Conservation (phyloP, 352 stramenopile species). For the Thalassiosira hispida region DNA sequence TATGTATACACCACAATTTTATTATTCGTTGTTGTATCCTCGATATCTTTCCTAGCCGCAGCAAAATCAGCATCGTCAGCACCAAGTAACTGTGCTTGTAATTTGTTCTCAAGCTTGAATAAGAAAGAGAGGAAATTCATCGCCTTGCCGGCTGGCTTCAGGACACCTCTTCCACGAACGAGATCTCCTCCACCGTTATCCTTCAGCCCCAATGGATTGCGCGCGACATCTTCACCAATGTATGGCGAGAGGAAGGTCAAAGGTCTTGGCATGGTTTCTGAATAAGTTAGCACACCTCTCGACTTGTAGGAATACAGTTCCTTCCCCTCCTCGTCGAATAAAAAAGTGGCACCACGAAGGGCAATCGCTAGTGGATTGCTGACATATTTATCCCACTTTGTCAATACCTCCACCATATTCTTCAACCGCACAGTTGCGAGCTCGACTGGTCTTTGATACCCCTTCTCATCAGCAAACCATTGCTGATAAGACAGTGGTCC, state of each 20-base stretch:
- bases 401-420: constrained; percentile 72
- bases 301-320: constrained; percentile 63
- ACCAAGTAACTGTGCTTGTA: constrained; percentile 31
- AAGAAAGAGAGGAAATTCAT: constrained; percentile 23
- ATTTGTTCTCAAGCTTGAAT: constrained; percentile 41
- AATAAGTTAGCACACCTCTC: constrained; percentile 70
- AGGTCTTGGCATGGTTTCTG: constrained; percentile 64
- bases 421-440: constrained; percentile 68
- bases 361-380: constrained; percentile 50
- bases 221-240: constrained; percentile 60
- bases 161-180: constrained; percentile 25
- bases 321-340: constrained; percentile 61
- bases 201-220: constrained; percentile 65
- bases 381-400: constrained; percentile 72
- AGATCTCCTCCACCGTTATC: constrained; percentile 48
- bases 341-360: constrained; percentile 63
- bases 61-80: constrained; percentile 37
- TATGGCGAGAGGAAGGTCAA: constrained; percentile 69
- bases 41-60: constrained; percentile 30
- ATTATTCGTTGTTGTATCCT: constrained; percentile 31
- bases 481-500: constrained; percentile 47
- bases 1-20: constrained; percentile 36
- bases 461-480: constrained; percentile 58
- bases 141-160: constrained; percentile 40
- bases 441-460: constrained; percentile 73